Evolutionary conservation across 1,284 basidiomycete species (phyloP), one percentile per base, ranked within the genome.

Genomic region (Cystobasidium sp.): DNA sequence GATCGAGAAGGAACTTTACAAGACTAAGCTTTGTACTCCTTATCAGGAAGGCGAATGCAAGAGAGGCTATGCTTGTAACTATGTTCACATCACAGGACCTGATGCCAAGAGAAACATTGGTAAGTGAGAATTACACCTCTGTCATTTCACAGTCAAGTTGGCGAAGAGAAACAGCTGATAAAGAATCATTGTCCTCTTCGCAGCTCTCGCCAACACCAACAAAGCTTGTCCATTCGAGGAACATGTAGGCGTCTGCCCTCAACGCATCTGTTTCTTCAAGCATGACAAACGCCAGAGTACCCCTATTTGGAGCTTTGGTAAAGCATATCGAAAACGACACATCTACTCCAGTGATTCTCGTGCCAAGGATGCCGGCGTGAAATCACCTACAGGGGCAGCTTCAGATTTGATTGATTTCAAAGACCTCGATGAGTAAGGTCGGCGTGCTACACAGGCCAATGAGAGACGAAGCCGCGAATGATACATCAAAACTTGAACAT

Each of bases 61-160:
- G 56, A 58, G n/a, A 6, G 20, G 20, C 6, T 12, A 10, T 18
- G 44, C 8, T 8, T 61, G 58, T 20, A 14, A 9, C 37, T 61
- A 8, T 43, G 37, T 61, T 9, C 58, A 61, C 58, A 61, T 61
- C 18, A 46, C 58, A 6, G 58, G 58, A 61, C 39, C 58, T 41
- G 58, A 61, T 31, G 58, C 58, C 5, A 41, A 46, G 58, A 31
- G n/a, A n/a, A n/a, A n/a, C 37, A 9, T 9, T 61, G 39, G 39
- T 61, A 31, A 39, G 58, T 61, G 20, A 43, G 58, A n/a, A 8
- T 43, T 3, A 10, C 31, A 20, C 55, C 8, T 58, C 7, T n/a
- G n/a, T n/a, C n/a, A n/a, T n/a, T n/a, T n/a, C n/a, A n/a, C n/a
- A n/a, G n/a, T n/a, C n/a, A n/a, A n/a, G n/a, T n/a, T n/a, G n/a